Evolutionary conservation across 2,329 filamentous ascomycete genomes (phyloP).

Genomic region (Fusarium setosum): DNA sequence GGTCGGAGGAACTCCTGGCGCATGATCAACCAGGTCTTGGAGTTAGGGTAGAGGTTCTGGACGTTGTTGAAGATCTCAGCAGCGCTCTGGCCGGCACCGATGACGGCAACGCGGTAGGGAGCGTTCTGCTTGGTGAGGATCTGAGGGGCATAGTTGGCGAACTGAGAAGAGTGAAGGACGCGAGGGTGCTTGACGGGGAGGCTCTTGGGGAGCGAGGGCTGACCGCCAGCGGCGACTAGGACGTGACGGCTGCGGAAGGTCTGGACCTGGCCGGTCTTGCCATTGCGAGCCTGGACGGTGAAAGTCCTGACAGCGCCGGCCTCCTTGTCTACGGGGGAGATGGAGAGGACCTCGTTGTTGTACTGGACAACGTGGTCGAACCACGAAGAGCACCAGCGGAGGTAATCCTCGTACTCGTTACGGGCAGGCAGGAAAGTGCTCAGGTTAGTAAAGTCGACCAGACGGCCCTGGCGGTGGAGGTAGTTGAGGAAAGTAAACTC

Average conservation of each 20-base stretch:
- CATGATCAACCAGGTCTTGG: slow-evolving; percentile 82
- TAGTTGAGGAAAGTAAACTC: slow-evolving; percentile 98
- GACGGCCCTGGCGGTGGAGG: slow-evolving; percentile 81
- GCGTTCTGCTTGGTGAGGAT: slow-evolving; percentile 67
- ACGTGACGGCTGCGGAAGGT: slow-evolving; percentile 73
- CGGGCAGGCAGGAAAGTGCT: slow-evolving; percentile 88
- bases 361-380: slow-evolving; percentile 83
- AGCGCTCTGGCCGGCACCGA: slow-evolving; percentile 91
- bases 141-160: slow-evolving; percentile 72
- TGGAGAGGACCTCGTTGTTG: slow-evolving; percentile 78
- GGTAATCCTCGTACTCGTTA: slow-evolving; percentile 94
- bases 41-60: slow-evolving; percentile 83
- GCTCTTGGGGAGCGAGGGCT: slow-evolving; percentile 75
- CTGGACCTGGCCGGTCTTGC: slow-evolving; percentile 64
- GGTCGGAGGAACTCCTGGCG: slow-evolving; percentile 85
- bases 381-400: slow-evolving; percentile 88
- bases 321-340: slow-evolving; percentile 68
- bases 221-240: slow-evolving; percentile 67
- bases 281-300: slow-evolving; percentile 73
- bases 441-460: slow-evolving; percentile 92
- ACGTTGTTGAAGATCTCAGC: slow-evolving; percentile 96
- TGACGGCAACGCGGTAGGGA: slow-evolving; percentile 81
- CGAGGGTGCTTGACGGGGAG: slow-evolving; percentile 77
- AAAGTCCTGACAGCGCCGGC: slow-evolving; percentile 72
- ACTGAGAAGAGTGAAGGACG: slow-evolving; percentile 91